phyloP scores from a whole-genome alignment of 2,329 filamentous ascomycete genomes.

The Epichloe typhina region DNA sequence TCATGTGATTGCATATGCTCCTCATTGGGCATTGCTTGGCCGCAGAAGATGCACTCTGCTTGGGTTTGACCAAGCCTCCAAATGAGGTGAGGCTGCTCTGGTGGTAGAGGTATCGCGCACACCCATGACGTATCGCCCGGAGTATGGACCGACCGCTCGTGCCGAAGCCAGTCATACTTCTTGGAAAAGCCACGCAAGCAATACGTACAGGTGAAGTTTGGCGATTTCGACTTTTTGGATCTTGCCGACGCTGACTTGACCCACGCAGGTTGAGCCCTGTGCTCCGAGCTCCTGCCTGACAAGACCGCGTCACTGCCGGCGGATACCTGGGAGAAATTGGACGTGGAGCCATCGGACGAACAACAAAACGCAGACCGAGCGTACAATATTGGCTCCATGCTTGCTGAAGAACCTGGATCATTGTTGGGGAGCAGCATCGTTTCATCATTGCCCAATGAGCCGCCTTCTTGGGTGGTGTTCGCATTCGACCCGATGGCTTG shows the following conservation, averaged over 20 bases:
- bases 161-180: conserved; percentile 30
- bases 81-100: conserved; percentile 28
- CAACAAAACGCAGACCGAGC: conserved; percentile 11
- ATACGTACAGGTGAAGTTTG: conserved; percentile 24
- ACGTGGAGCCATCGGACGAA: conserved; percentile 9
- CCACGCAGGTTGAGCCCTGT: conserved; percentile 3
- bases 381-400: conserved; percentile 15
- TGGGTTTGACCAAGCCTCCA: conserved; percentile 34
- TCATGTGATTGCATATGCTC: conserved; percentile 27
- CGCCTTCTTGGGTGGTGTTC: not conserved
- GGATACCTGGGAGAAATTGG: conserved; percentile 8
- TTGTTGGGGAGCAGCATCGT: conserved; percentile 7
- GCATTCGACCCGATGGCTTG: conserved; percentile 14
- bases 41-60: conserved; percentile 27
- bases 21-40: conserved; percentile 18
- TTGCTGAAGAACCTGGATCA: conserved; percentile 18
- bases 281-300: conserved; percentile 3
- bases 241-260: conserved; percentile 6
- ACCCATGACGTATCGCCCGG: conserved; percentile 31
- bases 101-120: conserved; percentile 28
- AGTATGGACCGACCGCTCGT: conserved; percentile 37
- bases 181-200: conserved; percentile 26
- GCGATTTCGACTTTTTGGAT: conserved; percentile 7
- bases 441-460: not conserved
- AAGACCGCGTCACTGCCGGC: conserved; percentile 5